Base-by-base conservation (phyloP, 345 rosid species). In the Aquilaria sinensis region DNA sequence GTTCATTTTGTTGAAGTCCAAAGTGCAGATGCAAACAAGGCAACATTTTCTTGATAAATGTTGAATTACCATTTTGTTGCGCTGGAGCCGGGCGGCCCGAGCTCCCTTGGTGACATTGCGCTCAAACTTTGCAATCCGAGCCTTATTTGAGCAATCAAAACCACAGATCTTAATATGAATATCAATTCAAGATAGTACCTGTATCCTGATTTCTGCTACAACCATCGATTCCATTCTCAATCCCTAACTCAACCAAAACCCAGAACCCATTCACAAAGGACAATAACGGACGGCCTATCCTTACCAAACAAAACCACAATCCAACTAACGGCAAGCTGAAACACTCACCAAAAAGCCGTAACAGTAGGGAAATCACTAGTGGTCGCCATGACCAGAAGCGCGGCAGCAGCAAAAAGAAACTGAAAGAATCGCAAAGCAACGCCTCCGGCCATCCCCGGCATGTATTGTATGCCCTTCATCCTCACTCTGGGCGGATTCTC, bases 361-460 rank as follows among this genome's bases (percentile, higher is more conserved):
- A 85, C 90, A 0, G 95, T 74, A 53, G 95, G 90, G 69, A 88
- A 85, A 68, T 83, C 91, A 48, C 78, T 85, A 43, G 89, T 83
- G 65, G 87, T 69, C 32, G 84, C 88, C 95, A 88, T 88, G 61
- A 88, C 77, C 31, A 65, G 59, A 43, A 88, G 87, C 10, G 89
- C 82, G 0, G 77, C 75, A 60, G 73, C 86, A 6, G 95, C 87
- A 11, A 81, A 88, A 41, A 88, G 16, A 63, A 88, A 81, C 77
- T 88, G 95, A 64, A 64, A 79, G 23, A 73, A 14, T 9, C 85
- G 89, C 80, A 88, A 69, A 4, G 72, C 72, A 6, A 88, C 68
- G 31, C 95, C 95, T 1, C 95, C 95, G 2, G 57, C 67, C 1
- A 91, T 88, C 11, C 89, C 95, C 0, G 95, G 89, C 89, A 83